These are phyloP conservation scores for Candida boidinii DNA, from an alignment of 805 yeast species.

Conservation along the genomic window DNA sequence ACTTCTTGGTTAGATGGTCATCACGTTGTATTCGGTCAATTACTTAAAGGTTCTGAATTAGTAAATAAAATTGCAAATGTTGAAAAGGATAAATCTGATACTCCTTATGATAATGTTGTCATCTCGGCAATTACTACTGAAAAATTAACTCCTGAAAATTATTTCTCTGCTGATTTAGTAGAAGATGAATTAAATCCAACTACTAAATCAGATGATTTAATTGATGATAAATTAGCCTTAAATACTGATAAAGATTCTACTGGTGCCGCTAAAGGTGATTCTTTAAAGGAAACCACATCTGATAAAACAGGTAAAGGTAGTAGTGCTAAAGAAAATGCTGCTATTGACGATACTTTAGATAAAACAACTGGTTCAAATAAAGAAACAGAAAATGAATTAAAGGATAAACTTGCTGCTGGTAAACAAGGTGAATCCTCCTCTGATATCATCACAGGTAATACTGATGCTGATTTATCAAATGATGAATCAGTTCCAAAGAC, in stretches of 20 bases:
- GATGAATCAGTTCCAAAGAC: too few species aligned
- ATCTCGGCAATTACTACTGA: conserved; percentile 20
- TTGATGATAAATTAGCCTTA: background rate
- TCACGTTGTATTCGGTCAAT: conserved; percentile 77
- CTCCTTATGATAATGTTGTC: conserved; percentile 35
- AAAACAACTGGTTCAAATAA: too few species aligned
- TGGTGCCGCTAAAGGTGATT: conserved; percentile 1
- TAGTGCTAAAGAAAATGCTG: background rate
- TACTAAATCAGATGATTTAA: background rate
- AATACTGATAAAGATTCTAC: background rate
- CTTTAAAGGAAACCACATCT: background rate
- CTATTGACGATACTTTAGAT: too few species aligned
- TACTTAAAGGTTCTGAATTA: conserved; percentile 56
- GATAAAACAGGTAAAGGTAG: background rate
- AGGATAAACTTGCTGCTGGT: too few species aligned
- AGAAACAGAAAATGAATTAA: too few species aligned
- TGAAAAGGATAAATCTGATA: conserved; percentile 31
- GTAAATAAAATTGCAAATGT: conserved; percentile 53
- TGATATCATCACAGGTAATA: too few species aligned
- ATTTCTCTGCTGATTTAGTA: conserved; percentile 1
- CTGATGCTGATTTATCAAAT: background rate
- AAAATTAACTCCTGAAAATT: background rate
- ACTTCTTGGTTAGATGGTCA: conserved; percentile 44
- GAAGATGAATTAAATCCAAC: background rate
- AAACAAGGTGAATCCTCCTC: too few species aligned